phyloP scores from a whole-genome alignment of 306 rosid species.

The Psophocarpus tetragonolobus region DNA sequence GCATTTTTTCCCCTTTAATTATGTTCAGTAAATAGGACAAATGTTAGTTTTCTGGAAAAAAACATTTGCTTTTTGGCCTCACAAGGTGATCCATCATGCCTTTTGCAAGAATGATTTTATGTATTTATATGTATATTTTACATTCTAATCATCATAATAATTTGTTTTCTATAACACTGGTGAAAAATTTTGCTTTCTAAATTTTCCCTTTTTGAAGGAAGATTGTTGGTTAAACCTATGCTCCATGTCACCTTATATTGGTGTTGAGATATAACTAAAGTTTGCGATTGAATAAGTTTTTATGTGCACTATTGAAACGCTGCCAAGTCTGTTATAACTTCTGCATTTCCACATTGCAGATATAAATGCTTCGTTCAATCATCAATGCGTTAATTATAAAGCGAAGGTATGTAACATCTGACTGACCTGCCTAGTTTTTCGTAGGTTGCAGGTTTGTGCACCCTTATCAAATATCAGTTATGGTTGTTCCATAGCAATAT shows the following conservation, averaged over 20 bases:
- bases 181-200: conserved; percentile 14
- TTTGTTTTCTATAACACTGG: conserved; percentile 23
- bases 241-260: conserved; percentile 18
- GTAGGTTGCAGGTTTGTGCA: conserved; percentile 18
- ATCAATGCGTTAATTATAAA: conserved; percentile 68
- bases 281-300: not conserved
- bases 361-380: conserved; percentile 80
- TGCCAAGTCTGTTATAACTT: conserved; percentile 12
- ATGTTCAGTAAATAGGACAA: conserved; percentile 9
- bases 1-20: conserved; percentile 1
- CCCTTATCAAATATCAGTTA: not conserved
- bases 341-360: conserved; percentile 50
- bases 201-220: not conserved
- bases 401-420: conserved; percentile 71
- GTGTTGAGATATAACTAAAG: not conserved
- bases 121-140: conserved; percentile 22
- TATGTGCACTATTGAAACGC: conserved; percentile 11
- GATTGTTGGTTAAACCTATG: conserved; percentile 22
- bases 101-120: no score
- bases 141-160: conserved; percentile 7
- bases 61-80: no score
- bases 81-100: no score
- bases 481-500: not conserved
- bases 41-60: no score
- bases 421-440: conserved; percentile 24